phyloP scores from a whole-genome alignment of 148 eudicot species.

The Rhododendron mucronatum region DNA sequence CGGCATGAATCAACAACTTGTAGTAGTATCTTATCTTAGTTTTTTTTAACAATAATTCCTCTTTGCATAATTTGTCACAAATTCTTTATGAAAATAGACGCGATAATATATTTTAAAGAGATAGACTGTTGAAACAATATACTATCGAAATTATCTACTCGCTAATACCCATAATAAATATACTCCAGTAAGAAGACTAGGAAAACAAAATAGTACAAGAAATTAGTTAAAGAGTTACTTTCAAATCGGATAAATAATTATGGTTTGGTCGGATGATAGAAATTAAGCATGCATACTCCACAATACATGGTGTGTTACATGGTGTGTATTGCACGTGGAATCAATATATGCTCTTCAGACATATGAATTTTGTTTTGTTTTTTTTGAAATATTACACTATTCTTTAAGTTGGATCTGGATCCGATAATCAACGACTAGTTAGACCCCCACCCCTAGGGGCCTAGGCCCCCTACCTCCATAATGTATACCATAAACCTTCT shows the following conservation, averaged over 20 bases:
- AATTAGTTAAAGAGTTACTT: background rate
- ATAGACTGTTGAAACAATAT: background rate
- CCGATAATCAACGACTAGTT: background rate
- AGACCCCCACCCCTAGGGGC: background rate
- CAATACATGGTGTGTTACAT: background rate
- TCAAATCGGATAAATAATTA: background rate
- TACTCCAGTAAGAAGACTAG: background rate
- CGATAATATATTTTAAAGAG: background rate
- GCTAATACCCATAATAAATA: background rate
- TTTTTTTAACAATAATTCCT: background rate
- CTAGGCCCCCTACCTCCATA: too few relatives aligned
- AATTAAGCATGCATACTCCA: background rate
- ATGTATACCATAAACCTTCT: too few relatives aligned
- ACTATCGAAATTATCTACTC: background rate
- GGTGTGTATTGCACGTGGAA: background rate
- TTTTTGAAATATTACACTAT: background rate
- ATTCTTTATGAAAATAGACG: background rate
- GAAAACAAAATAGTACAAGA: background rate
- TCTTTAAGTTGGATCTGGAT: background rate
- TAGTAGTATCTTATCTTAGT: too few relatives aligned
- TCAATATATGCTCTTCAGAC: background rate
- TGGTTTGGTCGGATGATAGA: background rate
- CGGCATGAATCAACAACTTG: background rate
- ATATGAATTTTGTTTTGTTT: too few relatives aligned
- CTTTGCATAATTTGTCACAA: background rate